Evolutionary conservation across 345 rosid species (phyloP), one percentile per base, ranked within the genome.

Genomic region (Luvunga scandens): DNA sequence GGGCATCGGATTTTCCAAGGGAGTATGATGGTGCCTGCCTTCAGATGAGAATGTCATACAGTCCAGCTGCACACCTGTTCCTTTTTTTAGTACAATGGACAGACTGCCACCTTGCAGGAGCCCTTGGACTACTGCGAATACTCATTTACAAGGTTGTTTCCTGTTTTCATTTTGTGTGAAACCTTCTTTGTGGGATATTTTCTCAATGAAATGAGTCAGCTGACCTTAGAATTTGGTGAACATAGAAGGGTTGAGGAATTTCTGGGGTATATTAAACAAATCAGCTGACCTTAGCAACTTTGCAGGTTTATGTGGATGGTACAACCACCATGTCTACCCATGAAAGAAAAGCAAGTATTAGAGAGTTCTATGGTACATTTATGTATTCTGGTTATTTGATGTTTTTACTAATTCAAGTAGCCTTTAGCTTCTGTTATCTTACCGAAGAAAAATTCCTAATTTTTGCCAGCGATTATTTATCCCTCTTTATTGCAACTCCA

Each of bases 21-120:
- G 93, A 88, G 45, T 90, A 81, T 66, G 90, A 88, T 77, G 95
- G 92, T 18, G 90, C 91, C 55, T 91, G 95, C 76, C 86, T 91
- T 75, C 95, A 91, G 76, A 89, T 89, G 95, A 85, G 93, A 83
- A 83, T 91, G 88, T 91, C 95, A 18, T 91, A 89, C 78, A 87
- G 93, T 83, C 90, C 95, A 28, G 90, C 90, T 72, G 95, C 95
- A 2, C 90, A 86, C 77, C 77, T 91, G 45, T 88, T 91, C 79
- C 89, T 90, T 53, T 91, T 91, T 78, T 82, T 91, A 27, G 88
- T 91, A 81, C 91, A 88, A 56, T 91, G 95, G 95, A 88, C 90
- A 39, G 95, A 89, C 77, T 89, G 90, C 79, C 71, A 88, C 77
- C 89, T 89, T 65, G 91, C 95, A 0, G 93, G 91, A 50, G 88